phyloP scores from a whole-genome alignment of 164 flowering plant species.

The Kingdonia uniflora region DNA sequence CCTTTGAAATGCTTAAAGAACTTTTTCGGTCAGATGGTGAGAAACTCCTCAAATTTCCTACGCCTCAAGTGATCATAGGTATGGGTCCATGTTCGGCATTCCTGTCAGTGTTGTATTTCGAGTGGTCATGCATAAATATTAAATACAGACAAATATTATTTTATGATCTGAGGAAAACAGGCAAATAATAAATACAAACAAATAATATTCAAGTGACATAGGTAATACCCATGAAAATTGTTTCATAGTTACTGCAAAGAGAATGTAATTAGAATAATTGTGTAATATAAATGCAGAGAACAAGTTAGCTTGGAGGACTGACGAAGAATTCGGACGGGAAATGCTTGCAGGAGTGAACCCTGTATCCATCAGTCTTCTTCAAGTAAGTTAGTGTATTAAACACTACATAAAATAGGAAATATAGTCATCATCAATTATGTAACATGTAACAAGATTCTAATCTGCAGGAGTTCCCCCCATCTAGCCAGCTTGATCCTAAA shows the following conservation, averaged over 20 bases:
- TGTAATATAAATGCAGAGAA: conserved; percentile 29
- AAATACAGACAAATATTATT: not conserved
- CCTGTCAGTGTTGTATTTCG: not conserved
- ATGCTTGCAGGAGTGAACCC: conserved; percentile 97
- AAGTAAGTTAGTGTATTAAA: conserved; percentile 24
- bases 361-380: conserved; percentile 49
- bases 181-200: too few species aligned
- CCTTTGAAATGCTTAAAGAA: conserved; percentile 62
- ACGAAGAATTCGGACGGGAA: conserved; percentile 85
- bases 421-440: not conserved
- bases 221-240: too few species aligned
- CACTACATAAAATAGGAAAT: too few species aligned
- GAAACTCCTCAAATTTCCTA: conserved; percentile 47
- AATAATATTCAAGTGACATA: not conserved
- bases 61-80: conserved; percentile 64
- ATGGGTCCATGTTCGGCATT: not conserved
- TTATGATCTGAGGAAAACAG: not conserved
- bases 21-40: conserved; percentile 66
- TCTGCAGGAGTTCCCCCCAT: conserved; percentile 75
- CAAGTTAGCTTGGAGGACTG: conserved; percentile 81
- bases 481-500: conserved; percentile 57
- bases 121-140: not conserved
- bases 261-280: too few species aligned
- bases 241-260: too few species aligned
- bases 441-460: conserved; percentile 1